phyloP scores from a whole-genome alignment of 805 yeast genomes.

The Torulaspora maleeae region DNA sequence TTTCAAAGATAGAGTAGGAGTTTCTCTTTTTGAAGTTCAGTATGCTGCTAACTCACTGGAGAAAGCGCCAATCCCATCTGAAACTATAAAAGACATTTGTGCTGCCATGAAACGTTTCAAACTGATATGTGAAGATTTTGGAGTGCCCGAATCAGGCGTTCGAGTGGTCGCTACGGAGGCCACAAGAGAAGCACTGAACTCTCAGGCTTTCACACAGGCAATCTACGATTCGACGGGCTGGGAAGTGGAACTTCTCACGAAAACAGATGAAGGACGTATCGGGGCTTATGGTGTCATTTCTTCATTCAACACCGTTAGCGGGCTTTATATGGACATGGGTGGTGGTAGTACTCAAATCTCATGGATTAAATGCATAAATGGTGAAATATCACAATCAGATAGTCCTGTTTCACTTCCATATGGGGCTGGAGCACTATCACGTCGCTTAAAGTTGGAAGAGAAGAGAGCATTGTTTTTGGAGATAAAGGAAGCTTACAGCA shows the following conservation, averaged over 20 bases:
- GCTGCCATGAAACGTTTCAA: constrained; percentile 63
- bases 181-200: constrained; percentile 62
- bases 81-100: constrained; percentile 54
- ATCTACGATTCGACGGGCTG: constrained; percentile 59
- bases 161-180: constrained; percentile 73
- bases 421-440: constrained; percentile 66
- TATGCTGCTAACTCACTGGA: constrained; percentile 38
- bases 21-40: constrained; percentile 63
- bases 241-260: constrained; percentile 56
- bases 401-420: constrained; percentile 64
- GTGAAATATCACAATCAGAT: constrained; percentile 50
- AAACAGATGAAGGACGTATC: constrained; percentile 60
- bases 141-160: constrained; percentile 57
- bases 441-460: constrained; percentile 50
- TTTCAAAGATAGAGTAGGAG: constrained; percentile 67
- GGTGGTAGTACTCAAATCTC: constrained; percentile 67
- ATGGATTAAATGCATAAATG: constrained; percentile 58
- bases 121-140: constrained; percentile 67
- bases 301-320: constrained; percentile 60
- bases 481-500: constrained; percentile 45
- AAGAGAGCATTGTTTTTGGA: constrained; percentile 48
- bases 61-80: constrained; percentile 52
- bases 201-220: constrained; percentile 52
- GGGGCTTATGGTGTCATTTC: constrained; percentile 75
- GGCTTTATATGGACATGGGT: constrained; percentile 68